Base-by-base conservation (phyloP, 2,329 filamentous ascomycete species). In the Penicillium palitans region DNA sequence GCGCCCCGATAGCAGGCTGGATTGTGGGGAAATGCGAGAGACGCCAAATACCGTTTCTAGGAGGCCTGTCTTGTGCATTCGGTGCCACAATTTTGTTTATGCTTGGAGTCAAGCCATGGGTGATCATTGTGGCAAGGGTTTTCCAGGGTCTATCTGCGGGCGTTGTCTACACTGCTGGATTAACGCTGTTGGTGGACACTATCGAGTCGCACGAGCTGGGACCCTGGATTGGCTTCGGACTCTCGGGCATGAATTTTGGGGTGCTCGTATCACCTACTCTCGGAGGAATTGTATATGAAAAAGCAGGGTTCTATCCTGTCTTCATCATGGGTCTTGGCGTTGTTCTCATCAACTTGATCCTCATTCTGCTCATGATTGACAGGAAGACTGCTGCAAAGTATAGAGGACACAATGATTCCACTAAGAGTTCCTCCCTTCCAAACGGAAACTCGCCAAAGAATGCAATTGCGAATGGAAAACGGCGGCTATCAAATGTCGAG, bases 181-280 rank as follows among this genome's bases (percentile, higher is more conserved):
- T 57, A 37, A 57, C 55, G 41, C 55, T 57, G 55, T 27, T 57
- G 25, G 55, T 57, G 17, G 49, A 57, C n/a, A 47, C 55, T 35
- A 57, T 57, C 17, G 55, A 57, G 55, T 57, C 49, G 25, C 49
- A 57, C 41, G 49, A 53, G 27, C 49, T 57, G 41, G 55, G 55
- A 21, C 49, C 42, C 49, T 57, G 55, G 55, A 47, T 57, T 47
- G 49, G 55, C 21, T 57, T 57, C n/a, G 55, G 55, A 19, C 55
- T 53, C 7, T 57, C 55, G 12, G 55, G 55, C 17, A 57, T 57
- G 55, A 53, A 53, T 13, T 47, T 57, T 21, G 55, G 55, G 1
- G 55, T 53, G 7, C 55, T 47, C 31, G 49, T 57, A 47, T 57
- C 55, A 53, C 55, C 49, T 1, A 47, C 49, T 15, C 49, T 57